These are phyloP conservation scores for Petunia hybrid DNA, from an alignment of 305 asterid genomes.

Conservation along the genomic window DNA sequence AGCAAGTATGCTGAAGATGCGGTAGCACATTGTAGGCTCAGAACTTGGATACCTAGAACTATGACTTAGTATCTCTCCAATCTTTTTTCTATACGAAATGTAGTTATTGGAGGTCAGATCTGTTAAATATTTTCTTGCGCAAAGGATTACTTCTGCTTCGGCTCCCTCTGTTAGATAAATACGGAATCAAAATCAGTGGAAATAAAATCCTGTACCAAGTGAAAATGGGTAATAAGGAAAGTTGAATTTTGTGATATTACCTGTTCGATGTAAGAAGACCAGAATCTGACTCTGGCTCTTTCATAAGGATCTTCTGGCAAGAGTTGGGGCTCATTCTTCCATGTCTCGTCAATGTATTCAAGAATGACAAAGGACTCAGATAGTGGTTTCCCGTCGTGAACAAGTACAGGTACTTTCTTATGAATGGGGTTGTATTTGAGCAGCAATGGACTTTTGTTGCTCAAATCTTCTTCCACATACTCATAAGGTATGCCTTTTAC, in stretches of 20 bases:
- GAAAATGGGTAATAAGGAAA: background rate
- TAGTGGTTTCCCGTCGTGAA: conserved; percentile 43
- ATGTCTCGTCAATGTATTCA: conserved; percentile 44
- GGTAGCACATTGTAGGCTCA: too few relatives aligned
- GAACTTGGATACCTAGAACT: too few relatives aligned
- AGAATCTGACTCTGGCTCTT: conserved; percentile 36
- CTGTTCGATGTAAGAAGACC: conserved; percentile 40
- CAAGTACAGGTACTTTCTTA: conserved; percentile 43
- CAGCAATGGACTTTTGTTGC: conserved; percentile 36
- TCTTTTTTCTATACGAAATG: too few relatives aligned
- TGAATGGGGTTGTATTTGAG: conserved; percentile 43
- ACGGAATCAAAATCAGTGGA: too few relatives aligned
- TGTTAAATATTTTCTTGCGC: too few relatives aligned
- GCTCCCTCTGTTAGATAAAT: too few relatives aligned
- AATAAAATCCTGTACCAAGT: too few relatives aligned
- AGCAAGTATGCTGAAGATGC: too few relatives aligned
- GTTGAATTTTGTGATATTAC: background rate
- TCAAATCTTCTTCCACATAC: conserved; percentile 40
- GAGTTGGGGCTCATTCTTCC: conserved; percentile 34
- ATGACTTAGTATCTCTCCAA: too few relatives aligned
- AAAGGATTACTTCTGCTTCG: too few relatives aligned
- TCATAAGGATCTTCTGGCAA: conserved; percentile 41
- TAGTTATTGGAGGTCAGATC: too few relatives aligned
- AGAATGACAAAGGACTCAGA: conserved; percentile 42
- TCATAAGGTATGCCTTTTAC: conserved; percentile 42